Conservation (phyloP, 306 rosid genomes). For the Abrus pulchellus region DNA sequence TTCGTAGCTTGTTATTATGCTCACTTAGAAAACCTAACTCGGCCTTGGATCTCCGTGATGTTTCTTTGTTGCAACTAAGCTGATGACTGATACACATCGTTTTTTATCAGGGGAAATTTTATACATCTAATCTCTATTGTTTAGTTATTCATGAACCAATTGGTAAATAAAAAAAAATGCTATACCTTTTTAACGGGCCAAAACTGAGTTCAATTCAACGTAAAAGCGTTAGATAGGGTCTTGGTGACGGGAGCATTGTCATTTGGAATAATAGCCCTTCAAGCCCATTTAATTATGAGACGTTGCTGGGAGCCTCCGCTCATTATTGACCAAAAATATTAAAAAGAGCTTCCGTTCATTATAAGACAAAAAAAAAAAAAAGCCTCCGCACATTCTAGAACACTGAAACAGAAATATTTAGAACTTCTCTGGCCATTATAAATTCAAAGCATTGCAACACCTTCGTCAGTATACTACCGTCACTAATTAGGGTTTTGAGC, state of each 20-base stretch:
- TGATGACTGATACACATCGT: no score
- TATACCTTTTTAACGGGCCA: not conserved
- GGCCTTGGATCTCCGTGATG: no score
- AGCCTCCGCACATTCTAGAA: not conserved
- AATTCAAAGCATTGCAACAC: not conserved
- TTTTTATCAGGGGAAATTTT: not conserved
- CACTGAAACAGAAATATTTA: not conserved
- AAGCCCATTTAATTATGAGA: not conserved
- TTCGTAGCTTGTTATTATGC: not conserved
- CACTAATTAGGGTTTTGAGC: conserved; percentile 36
- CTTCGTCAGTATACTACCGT: not conserved
- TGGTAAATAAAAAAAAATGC: not conserved
- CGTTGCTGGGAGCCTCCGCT: not conserved
- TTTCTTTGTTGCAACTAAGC: no score
- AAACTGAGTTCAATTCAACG: not conserved
- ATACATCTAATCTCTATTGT: not conserved
- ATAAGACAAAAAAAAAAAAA: no score
- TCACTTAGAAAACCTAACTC: no score
- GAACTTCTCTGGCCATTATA: not conserved
- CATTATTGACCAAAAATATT: not conserved
- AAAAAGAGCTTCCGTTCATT: no score
- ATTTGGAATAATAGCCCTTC: not conserved
- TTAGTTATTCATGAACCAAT: not conserved
- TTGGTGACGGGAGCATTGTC: not conserved
- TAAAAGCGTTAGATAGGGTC: not conserved